Conservation (phyloP, 2,329 filamentous ascomycete genomes). For the Aspergillus glaucus region DNA sequence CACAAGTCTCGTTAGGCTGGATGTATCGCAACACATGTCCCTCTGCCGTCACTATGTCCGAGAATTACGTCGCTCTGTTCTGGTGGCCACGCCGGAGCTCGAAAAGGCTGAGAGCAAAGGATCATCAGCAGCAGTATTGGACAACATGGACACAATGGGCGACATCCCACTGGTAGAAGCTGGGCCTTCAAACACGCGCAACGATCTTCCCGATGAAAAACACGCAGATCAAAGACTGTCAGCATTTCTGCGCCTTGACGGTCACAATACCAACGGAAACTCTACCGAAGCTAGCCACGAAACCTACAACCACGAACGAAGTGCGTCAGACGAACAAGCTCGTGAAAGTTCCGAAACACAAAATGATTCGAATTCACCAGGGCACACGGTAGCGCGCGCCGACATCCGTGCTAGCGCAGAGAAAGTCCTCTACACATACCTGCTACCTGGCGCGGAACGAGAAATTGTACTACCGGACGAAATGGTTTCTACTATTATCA, state of each 20-base stretch:
- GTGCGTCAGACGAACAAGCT: slow-evolving; percentile 41
- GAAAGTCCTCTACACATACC: slow-evolving; percentile 97
- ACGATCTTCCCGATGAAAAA: slow-evolving; percentile 59
- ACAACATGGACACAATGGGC: slow-evolving; percentile 62
- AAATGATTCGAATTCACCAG: slow-evolving; percentile 74
- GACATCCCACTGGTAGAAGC: slow-evolving; percentile 48
- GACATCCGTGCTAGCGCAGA: slow-evolving; percentile 92
- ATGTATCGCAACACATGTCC: slow-evolving; percentile 98
- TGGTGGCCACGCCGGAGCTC: slow-evolving; percentile 85
- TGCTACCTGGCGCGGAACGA: slow-evolving; percentile 89
- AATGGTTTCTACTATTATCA: slow-evolving; percentile 79
- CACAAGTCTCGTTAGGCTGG: slow-evolving; percentile 60
- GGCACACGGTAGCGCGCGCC: slow-evolving; percentile 75
- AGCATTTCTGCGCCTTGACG: slow-evolving; percentile 68
- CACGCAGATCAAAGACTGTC: slow-evolving; percentile 86
- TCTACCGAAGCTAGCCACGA: slow-evolving; percentile 50
- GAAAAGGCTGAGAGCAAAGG: slow-evolving; percentile 75
- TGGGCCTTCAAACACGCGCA: slow-evolving; percentile 50
- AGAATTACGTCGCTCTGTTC: slow-evolving; percentile 84
- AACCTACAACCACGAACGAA: slow-evolving; percentile 40
- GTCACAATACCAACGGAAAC: slow-evolving; percentile 37
- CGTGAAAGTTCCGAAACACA: slow-evolving; percentile 56
- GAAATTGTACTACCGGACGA: slow-evolving; percentile 89
- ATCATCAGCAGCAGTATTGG: slow-evolving; percentile 73
- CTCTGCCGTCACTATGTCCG: slow-evolving; percentile 93